Base-by-base conservation (phyloP, 2,329 filamentous ascomycete genomes). In the Septoria petroselini region DNA sequence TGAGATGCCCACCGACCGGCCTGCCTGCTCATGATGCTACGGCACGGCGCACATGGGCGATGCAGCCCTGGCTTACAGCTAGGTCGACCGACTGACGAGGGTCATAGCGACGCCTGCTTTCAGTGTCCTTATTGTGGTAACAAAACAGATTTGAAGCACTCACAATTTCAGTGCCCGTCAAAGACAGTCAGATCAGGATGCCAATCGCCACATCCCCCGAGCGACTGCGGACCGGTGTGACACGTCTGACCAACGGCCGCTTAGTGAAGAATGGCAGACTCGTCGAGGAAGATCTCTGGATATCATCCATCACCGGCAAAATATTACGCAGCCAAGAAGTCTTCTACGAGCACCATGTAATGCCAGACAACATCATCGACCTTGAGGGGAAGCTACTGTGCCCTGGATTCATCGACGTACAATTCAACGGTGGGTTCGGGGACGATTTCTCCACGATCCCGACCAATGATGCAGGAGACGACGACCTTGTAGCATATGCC, bases 381-480 rank as follows among this genome's bases (percentile, higher is more conserved):
- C 81, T 96, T 1, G 81, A 83, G 43, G 88, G 89, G 51, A 88
- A 88, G 61, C 91, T 95, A 58, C 68, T 96, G 15, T 82, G 86
- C 0, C 89, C 91, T 0, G 91, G 91, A 19, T 78, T 96, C 65
- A 93, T 96, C 61, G 91, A 96, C 59, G 85, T 86, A 44, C 91
- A 96, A 70, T 82, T 96, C 60, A 96, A 96, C 64, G 91, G 91
- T 40, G 90, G 87, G 7, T 91, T 90, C 63, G 90, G 90, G 49
- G 94, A 95, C 75, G 91, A 95, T 73, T 95, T 94, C 68, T 93
- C 88, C 2, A 82, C 83, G 1, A 76, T 89, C 7, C 81, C 86
- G n/a, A 37, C 14, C 3, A 48, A 42, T 12, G 37, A 37, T 7
- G 40, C 37, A 14, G 45, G 50, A n/a, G 23, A 37, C 12, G 46